Evolutionary conservation across 139 green algal genomes (phyloP).

Genomic region (Gonium pectorale): DNA sequence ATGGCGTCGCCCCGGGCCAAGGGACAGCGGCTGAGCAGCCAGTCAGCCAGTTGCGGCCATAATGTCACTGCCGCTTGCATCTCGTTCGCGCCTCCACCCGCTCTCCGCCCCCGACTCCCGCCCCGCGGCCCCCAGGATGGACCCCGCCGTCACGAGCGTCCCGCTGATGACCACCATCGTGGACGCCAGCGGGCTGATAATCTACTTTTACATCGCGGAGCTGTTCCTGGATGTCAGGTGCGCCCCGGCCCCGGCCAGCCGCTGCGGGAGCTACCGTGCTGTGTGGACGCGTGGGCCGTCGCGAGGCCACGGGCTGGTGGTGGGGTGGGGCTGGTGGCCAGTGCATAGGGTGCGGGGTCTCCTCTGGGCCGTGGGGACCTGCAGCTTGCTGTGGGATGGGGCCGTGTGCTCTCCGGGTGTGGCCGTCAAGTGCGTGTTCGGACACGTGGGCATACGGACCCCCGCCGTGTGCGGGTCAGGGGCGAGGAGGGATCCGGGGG

Average conservation of each 20-base stretch:
- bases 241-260: not conserved
- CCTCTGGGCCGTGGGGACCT: not conserved
- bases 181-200: slow-evolving; percentile 71
- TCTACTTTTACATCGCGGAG: slow-evolving; percentile 77
- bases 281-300: not conserved
- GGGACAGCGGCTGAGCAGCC: no score
- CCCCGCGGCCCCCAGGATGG: slow-evolving; percentile 49
- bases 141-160: slow-evolving; percentile 77
- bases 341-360: not conserved
- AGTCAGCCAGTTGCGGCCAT: no score
- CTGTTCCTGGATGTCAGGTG: slow-evolving; percentile 41
- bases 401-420: not conserved
- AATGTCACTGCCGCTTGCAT: no score
- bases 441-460: no score
- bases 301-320: not conserved
- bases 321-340: not conserved
- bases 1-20: no score
- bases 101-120: not conserved
- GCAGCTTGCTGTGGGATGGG: not conserved
- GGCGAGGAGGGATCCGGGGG: no score
- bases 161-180: slow-evolving; percentile 82
- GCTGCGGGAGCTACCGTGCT: no score
- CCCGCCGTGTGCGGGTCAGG: no score
- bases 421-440: no score
- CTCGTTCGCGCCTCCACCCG: not conserved